Percentiles rank a stretch among this genome's conserved stretches.
phyloP scores from a whole-genome alignment of 345 rosid genomes.

The Anacardium occidentale region DNA sequence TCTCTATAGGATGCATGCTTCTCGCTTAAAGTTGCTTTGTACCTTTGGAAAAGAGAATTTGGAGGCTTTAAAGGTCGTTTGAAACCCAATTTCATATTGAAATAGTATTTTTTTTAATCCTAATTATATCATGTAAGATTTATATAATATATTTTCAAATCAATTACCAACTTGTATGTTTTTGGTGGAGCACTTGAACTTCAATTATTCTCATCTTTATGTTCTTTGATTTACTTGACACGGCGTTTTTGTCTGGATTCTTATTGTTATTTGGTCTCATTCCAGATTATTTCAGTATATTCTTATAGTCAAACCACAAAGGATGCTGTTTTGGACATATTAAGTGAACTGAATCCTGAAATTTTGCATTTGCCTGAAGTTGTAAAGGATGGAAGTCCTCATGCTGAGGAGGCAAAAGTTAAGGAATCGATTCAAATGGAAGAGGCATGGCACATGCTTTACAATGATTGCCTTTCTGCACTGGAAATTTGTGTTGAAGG shows the following conservation, averaged over 20 bases:
- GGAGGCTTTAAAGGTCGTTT: slow-evolving; percentile 71
- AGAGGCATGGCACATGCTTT: slow-evolving; percentile 78
- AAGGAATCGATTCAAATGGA: slow-evolving; percentile 56
- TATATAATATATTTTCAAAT: not conserved
- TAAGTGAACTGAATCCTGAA: slow-evolving; percentile 47
- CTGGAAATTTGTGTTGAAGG: slow-evolving; percentile 87
- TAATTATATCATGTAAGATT: not conserved
- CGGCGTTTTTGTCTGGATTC: slow-evolving; percentile 17
- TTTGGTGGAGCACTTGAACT: not conserved
- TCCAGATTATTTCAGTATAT: slow-evolving; percentile 63
- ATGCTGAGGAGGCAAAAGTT: slow-evolving; percentile 35
- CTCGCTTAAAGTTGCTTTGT: slow-evolving; percentile 82
- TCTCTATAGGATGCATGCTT: slow-evolving; percentile 94
- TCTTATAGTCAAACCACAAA: slow-evolving; percentile 61
- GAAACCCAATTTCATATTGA: not conserved
- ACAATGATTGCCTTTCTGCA: slow-evolving; percentile 83
- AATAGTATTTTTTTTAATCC: not conserved
- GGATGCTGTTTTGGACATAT: slow-evolving; percentile 50
- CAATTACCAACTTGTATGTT: not conserved
- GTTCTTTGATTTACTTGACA: slow-evolving; percentile 11
- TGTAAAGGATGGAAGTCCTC: slow-evolving; percentile 39
- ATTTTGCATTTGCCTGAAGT: slow-evolving; percentile 37
- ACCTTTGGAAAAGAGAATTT: slow-evolving; percentile 60
- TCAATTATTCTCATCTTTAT: slow-evolving; percentile 5
- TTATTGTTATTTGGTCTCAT: slow-evolving; percentile 26